Base-by-base conservation (phyloP, 2,329 filamentous ascomycete genomes). In the Podosphaera fusca region DNA sequence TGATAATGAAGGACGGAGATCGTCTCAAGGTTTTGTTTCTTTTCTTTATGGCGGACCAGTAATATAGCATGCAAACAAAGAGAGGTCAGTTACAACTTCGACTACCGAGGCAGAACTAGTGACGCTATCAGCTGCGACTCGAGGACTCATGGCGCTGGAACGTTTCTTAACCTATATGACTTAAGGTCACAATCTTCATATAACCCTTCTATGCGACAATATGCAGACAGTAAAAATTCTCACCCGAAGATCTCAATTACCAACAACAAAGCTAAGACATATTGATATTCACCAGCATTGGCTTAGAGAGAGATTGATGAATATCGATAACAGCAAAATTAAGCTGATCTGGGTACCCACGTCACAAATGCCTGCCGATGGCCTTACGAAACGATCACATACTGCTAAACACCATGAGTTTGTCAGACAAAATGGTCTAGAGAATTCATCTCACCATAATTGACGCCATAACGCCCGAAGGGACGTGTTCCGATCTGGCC, bases 1-100 rank as follows among this genome's bases (percentile, higher is more conserved):
- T 45, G 40, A 45, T 45, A 45, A 45, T 45, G 2, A 45, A 45
- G 40, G 40, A 45, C 40, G 40, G 10, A 45, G 21, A 2, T 51
- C 21, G 21, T 21, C 21, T 21, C 21, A 21, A 21, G 21, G 21
- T 21, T 21, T 21, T 21, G 21, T 21, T 21, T 21, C 21, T 9
- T 55, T 46, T 46, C 35, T 55, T 14, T 55, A 42, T 55, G 53
- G 53, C n/a, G 40, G 53, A 55, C 40, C 40, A 42, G 33, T 55
- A 42, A 12, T 33, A n/a, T 55, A 36, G 53, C 21, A 46, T 49
- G 29, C 54, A 36, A 49, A 46, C 7, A 47, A 49, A 47, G 29
- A 47, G 14, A 46, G 40, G n/a, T 34, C 38, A 5, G 54, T 49
- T 34, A 56, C 54, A 9, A 56, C 21, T 21, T 21, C 21, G 21